Evolutionary conservation across 1,284 basidiomycete species (phyloP), one percentile per base, ranked within the genome.

Genomic region (Ganoderma sp.): DNA sequence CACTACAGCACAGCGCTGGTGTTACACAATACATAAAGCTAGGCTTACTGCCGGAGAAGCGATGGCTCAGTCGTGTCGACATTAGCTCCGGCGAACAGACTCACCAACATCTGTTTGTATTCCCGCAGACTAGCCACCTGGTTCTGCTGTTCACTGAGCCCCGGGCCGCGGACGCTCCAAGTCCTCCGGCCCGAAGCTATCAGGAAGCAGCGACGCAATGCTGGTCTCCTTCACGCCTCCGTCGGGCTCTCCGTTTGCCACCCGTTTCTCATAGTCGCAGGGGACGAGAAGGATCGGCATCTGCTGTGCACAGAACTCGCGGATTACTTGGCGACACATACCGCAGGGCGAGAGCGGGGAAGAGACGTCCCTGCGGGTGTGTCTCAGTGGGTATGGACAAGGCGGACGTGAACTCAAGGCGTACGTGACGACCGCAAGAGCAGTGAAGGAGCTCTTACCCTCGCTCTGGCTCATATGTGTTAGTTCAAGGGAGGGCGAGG

Each of bases 101-200:
- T 52, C 48, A 52, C 48, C 22, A 52, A 50, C 1, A 15, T 52
- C 2, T 43, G 42, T 15, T 22, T 22, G 25, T 52, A 52, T 52
- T 25, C 5, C 32, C 32, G 32, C 32, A 32, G 32, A 22, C n/a
- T 50, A 10, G 10, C 8, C 6, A 19, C 17, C 19, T 10, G 5
- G 48, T 4, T 28, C 8, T 17, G 52, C 32, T 56, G 28, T 7
- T 52, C 22, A 56, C 25, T 54, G 25, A 34, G 2, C 14, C 10
- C 52, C 52, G 6, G 28, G 52, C 32, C 85, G 77, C 9, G 87
- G 87, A 32, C 84, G 75, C 61, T 88, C 86, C 71, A 95, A 78
- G 64, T 92, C 83, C 73, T 91, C 94, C 1, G 95, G 95, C 0
- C 96, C 96, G 80, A 97, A 97, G 78, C 93, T 94, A 80, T 93